A percentile compares a stretch with the other conserved stretches of the same genome.
These are phyloP conservation scores for Gossypium lobatum DNA, from an alignment of 441 rosid genomes.

Conservation along the genomic window DNA sequence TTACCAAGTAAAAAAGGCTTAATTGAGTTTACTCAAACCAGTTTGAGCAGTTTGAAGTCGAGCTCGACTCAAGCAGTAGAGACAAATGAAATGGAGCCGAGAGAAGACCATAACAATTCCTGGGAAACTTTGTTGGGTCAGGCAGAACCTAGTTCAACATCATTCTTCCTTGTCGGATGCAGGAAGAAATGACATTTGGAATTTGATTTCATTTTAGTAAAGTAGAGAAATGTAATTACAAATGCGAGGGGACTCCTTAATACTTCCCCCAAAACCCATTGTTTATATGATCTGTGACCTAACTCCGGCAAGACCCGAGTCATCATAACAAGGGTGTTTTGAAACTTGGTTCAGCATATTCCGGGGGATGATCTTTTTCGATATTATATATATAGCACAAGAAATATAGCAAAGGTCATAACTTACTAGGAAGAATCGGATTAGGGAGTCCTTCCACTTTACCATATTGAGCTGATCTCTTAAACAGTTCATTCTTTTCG, in stretches of 20 bases:
- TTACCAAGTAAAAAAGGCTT: no score
- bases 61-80: no score
- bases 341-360: not conserved
- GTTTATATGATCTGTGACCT: not conserved
- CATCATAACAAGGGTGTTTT: not conserved
- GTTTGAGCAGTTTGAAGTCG: no score
- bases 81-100: no score
- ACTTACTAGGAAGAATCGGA: slow-evolving; percentile 45
- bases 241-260: not conserved
- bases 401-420: slow-evolving; percentile 36
- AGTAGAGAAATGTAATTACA: not conserved
- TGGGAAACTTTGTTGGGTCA: not conserved
- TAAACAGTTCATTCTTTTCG: slow-evolving; percentile 44
- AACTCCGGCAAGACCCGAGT: not conserved
- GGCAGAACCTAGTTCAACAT: not conserved
- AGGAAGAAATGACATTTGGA: not conserved
- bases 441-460: slow-evolving; percentile 29
- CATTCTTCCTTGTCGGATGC: not conserved
- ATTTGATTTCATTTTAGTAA: not conserved
- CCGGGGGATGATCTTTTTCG: not conserved
- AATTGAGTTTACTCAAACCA: no score
- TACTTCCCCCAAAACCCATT: not conserved
- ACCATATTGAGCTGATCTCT: slow-evolving; percentile 23
- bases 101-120: no score
- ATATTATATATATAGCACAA: not conserved